phyloP scores from a whole-genome alignment of 2,329 filamentous ascomycete genomes.

The Pseudogymnoascus sp. region DNA sequence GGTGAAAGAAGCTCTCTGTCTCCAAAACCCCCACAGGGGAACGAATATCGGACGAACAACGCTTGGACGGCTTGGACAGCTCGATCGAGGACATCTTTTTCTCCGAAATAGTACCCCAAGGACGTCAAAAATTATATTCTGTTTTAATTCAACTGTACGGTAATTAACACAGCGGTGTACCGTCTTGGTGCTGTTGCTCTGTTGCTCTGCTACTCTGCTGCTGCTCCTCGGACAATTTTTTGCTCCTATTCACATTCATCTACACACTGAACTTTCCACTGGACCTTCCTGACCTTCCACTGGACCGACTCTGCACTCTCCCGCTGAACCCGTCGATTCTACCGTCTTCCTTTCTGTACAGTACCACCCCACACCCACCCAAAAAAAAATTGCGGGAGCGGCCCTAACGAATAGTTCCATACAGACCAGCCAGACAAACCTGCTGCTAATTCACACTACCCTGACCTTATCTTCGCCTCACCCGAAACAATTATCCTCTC shows the following conservation, averaged over 20 bases:
- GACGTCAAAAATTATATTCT: neutral
- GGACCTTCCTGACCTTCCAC: neutral
- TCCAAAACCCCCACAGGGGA: neutral
- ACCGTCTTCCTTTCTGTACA: constrained; percentile 8
- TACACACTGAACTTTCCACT: neutral
- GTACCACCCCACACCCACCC: constrained; percentile 6
- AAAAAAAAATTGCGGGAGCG: constrained; percentile 10
- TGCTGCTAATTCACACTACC: constrained; percentile 1
- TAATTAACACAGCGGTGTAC: neutral
- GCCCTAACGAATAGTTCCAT: constrained; percentile 10
- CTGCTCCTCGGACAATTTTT: neutral
- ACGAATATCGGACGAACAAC: neutral
- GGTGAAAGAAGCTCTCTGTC: constrained; percentile 6
- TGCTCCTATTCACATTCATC: constrained; percentile 1
- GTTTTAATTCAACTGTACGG: neutral
- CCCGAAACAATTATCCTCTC: constrained; percentile 10
- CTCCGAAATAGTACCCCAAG: neutral
- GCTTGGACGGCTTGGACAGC: neutral
- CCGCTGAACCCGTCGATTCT: constrained; percentile 8
- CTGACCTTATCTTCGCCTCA: constrained; percentile 3
- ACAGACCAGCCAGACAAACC: constrained; percentile 2
- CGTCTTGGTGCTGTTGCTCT: neutral
- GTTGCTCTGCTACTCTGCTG: neutral
- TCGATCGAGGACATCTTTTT: neutral
- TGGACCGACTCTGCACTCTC: constrained; percentile 5